Percentiles rank a stretch among this genome's conserved stretches.
Conservation (phyloP, 2,329 filamentous ascomycete genomes). For the Aspergillus luchuensis region DNA sequence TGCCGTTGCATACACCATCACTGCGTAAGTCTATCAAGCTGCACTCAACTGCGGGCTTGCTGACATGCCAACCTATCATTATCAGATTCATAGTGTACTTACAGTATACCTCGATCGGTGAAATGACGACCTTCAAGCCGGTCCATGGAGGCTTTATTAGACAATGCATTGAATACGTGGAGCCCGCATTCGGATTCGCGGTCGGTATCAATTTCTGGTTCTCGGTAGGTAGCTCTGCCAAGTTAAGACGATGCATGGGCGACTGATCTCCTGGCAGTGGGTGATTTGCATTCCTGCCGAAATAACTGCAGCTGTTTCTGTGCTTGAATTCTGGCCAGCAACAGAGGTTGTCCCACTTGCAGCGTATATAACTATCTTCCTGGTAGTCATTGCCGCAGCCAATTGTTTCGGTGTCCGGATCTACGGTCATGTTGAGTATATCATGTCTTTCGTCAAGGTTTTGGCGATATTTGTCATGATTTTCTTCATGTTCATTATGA, state of each 20-base stretch:
- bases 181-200: conserved; percentile 38
- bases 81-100: conserved; percentile 35
- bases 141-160: conserved; percentile 39
- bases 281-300: conserved; percentile 28
- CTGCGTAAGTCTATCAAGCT: conserved; percentile 24
- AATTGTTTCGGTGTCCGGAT: conserved; percentile 33
- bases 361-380: conserved; percentile 38
- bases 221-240: conserved; percentile 27
- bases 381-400: conserved; percentile 28
- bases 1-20: conserved; percentile 37
- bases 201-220: conserved; percentile 41
- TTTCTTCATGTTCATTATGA: conserved; percentile 41
- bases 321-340: conserved; percentile 37
- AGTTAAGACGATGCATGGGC: neutral
- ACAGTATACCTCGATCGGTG: conserved; percentile 35
- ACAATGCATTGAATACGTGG: conserved; percentile 30
- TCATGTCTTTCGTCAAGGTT: conserved; percentile 36
- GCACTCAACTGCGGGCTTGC: neutral
- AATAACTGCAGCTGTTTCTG: conserved; percentile 38
- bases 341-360: conserved; percentile 30
- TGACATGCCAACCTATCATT: neutral
- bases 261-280: conserved; percentile 1
- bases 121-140: conserved; percentile 36
- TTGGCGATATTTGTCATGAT: conserved; percentile 36
- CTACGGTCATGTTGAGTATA: conserved; percentile 29